phyloP scores from a whole-genome alignment of 192 early-diverging fungal species.

The Coemansia sp. region DNA sequence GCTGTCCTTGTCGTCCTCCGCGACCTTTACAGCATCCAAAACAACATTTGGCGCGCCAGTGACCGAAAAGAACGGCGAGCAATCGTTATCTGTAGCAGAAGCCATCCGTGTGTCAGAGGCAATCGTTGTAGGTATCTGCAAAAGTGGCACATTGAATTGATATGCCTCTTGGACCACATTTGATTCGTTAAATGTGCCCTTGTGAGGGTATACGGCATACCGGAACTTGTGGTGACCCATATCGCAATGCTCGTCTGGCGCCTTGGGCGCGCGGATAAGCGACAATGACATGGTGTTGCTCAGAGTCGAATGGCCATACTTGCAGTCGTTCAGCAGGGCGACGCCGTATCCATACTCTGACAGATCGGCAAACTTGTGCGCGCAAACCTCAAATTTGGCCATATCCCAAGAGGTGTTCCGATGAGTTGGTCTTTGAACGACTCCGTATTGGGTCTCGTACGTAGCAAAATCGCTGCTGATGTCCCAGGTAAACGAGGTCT shows the following conservation, averaged over 20 bases:
- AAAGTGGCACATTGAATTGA: slow-evolving; percentile 83
- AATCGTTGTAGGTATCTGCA: slow-evolving; percentile 26
- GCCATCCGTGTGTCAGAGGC: neutral
- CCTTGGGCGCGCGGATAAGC: slow-evolving; percentile 84
- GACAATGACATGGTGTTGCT: slow-evolving; percentile 81
- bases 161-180: slow-evolving; percentile 85
- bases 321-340: slow-evolving; percentile 90
- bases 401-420: slow-evolving; percentile 89
- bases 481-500: slow-evolving; percentile 91
- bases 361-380: slow-evolving; percentile 93
- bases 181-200: slow-evolving; percentile 78
- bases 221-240: slow-evolving; percentile 75
- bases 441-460: slow-evolving; percentile 94
- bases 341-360: slow-evolving; percentile 95
- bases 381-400: slow-evolving; percentile 92
- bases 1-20: slow-evolving; percentile 71
- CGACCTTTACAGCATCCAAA: slow-evolving; percentile 86
- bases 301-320: slow-evolving; percentile 90
- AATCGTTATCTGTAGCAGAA: neutral
- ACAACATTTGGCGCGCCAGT: slow-evolving; percentile 68
- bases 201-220: slow-evolving; percentile 90
- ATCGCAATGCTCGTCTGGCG: slow-evolving; percentile 58
- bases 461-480: slow-evolving; percentile 81
- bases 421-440: slow-evolving; percentile 87
- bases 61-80: slow-evolving; percentile 33